A percentile compares a stretch with the other conserved stretches of the same genome.
Conservation (phyloP, 1,284 basidiomycete species). For the Tilletia setariae region DNA sequence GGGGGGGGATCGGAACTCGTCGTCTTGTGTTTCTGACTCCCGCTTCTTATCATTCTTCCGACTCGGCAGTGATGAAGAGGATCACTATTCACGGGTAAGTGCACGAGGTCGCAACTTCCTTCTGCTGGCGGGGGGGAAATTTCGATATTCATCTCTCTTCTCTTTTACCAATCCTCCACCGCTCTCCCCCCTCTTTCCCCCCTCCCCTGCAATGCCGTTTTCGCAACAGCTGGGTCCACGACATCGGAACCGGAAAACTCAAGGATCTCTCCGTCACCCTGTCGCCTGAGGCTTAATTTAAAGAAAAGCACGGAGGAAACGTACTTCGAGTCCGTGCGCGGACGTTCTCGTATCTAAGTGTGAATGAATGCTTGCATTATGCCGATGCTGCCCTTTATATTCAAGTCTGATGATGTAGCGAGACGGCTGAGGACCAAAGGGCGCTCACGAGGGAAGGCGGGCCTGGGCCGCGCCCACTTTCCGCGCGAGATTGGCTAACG, state of each 20-base stretch:
- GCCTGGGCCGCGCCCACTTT: too few relatives aligned
- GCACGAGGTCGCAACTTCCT: too few relatives aligned
- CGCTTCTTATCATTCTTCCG: too few relatives aligned
- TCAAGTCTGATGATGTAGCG: too few relatives aligned
- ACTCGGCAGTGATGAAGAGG: constrained; percentile 38
- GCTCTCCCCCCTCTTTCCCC: constrained; percentile 21
- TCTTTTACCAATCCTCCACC: not conserved
- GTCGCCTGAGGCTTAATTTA: not conserved
- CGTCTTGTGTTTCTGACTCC: too few relatives aligned
- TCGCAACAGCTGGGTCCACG: constrained; percentile 39
- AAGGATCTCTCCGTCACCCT: constrained; percentile 30
- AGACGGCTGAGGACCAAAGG: too few relatives aligned
- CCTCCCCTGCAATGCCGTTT: constrained; percentile 19
- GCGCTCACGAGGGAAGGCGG: too few relatives aligned
- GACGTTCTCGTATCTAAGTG: not conserved
- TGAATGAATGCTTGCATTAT: not conserved
- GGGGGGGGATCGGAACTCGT: too few relatives aligned
- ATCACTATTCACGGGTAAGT: constrained; percentile 41
- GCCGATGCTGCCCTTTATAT: not conserved
- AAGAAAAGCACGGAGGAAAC: not conserved
- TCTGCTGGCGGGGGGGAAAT: too few relatives aligned
- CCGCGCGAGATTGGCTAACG: too few relatives aligned
- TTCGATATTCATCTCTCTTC: too few relatives aligned
- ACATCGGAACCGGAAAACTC: constrained; percentile 42
- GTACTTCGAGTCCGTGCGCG: not conserved